These are phyloP conservation scores for Phaffia tasmanica DNA, from an alignment of 768 basidiomycete species.

Conservation along the genomic window DNA sequence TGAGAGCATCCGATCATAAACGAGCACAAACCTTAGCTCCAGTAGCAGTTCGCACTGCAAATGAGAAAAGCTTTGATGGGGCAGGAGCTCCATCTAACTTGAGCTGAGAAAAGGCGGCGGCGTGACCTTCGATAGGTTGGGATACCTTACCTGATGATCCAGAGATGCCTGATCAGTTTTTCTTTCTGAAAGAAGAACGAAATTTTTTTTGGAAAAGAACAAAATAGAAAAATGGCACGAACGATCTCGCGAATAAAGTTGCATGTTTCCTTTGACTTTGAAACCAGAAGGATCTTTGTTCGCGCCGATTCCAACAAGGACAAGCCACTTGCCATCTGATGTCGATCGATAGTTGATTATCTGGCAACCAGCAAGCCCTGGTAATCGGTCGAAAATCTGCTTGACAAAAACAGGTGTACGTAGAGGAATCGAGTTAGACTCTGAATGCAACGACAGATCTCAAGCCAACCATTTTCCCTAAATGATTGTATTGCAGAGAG, in stretches of 20 bases:
- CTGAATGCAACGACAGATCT: not conserved
- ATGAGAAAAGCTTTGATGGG: slow-evolving; percentile 82
- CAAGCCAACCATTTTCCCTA: not conserved
- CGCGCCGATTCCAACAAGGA: slow-evolving; percentile 85
- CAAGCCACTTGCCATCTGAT: slow-evolving; percentile 91
- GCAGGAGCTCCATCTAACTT: slow-evolving; percentile 79
- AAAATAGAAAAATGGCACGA: slow-evolving; percentile 34
- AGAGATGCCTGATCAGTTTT: not conserved
- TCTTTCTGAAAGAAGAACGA: not conserved
- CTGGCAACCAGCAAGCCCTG: slow-evolving; percentile 83
- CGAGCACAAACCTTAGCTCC: slow-evolving; percentile 73
- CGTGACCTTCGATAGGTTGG: slow-evolving; percentile 97
- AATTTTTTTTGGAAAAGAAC: not conserved
- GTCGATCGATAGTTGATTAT: slow-evolving; percentile 97
- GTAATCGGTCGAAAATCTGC: slow-evolving; percentile 94
- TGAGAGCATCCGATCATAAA: not conserved
- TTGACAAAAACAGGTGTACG: slow-evolving; percentile 46
- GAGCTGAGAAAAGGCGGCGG: slow-evolving; percentile 86
- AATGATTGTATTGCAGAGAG: not conserved
- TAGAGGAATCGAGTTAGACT: slow-evolving; percentile 48
- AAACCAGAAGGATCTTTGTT: slow-evolving; percentile 73
- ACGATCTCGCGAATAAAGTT: slow-evolving; percentile 84
- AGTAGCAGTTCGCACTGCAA: slow-evolving; percentile 88
- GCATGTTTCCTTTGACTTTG: slow-evolving; percentile 98
- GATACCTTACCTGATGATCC: slow-evolving; percentile 48